A percentile compares a stretch with the other conserved stretches of the same genome.
These are phyloP conservation scores for Austroboletus niveus DNA, from an alignment of 1,284 basidiomycete species.

Conservation along the genomic window DNA sequence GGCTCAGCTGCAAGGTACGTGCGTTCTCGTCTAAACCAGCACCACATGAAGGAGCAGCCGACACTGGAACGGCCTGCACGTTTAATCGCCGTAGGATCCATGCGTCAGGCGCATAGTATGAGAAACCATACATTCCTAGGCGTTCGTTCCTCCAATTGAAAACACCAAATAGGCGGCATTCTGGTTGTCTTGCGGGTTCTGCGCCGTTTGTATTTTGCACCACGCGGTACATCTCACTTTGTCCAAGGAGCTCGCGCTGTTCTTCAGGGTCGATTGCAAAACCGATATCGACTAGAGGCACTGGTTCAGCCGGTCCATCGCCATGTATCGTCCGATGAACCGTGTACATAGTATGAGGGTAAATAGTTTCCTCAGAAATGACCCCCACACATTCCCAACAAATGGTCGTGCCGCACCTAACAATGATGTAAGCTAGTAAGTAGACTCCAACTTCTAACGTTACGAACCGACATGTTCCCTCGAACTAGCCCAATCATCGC, in stretches of 20 bases:
- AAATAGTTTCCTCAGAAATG: constrained; percentile 40
- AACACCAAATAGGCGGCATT: neutral
- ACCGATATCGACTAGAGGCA: constrained; percentile 3
- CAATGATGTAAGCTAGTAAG: too few relatives aligned
- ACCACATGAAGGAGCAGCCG: too few relatives aligned
- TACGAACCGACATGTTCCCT: constrained; percentile 2
- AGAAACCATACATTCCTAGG: too few relatives aligned
- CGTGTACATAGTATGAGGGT: constrained; percentile 44
- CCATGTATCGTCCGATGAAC: constrained; percentile 44
- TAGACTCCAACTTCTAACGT: too few relatives aligned
- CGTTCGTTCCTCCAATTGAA: neutral
- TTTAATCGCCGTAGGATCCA: too few relatives aligned
- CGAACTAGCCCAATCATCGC: constrained; percentile 11
- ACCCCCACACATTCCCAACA: constrained; percentile 50
- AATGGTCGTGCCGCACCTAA: constrained; percentile 48
- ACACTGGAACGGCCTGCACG: too few relatives aligned
- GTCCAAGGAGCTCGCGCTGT: constrained; percentile 20
- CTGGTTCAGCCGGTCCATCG: neutral
- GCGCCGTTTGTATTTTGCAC: neutral
- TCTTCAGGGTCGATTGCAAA: constrained; percentile 19
- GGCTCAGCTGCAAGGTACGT: too few relatives aligned
- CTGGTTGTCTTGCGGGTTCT: neutral
- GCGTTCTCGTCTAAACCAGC: too few relatives aligned
- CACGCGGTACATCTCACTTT: constrained; percentile 10
- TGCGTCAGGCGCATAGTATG: too few relatives aligned